Percentiles rank a stretch among this genome's conserved stretches.
Evolutionary conservation across 2,329 filamentous ascomycete species (phyloP).

Genomic region (Pezicula neosporulosa): DNA sequence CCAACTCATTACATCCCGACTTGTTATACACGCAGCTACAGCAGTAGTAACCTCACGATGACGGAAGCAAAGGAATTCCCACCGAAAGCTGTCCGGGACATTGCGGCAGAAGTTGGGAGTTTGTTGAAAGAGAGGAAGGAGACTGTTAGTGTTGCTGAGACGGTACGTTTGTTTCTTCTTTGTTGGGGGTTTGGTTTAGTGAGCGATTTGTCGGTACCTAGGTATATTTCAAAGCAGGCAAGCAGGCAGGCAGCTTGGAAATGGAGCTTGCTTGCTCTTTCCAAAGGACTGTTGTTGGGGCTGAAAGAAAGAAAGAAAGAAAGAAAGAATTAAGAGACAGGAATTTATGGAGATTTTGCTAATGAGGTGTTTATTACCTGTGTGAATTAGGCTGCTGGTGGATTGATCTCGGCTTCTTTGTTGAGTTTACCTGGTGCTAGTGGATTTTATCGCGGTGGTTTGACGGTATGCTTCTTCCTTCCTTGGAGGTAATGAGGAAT

Average conservation of each 20-base stretch:
- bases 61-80: conserved; percentile 19
- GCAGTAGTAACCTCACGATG: neutral
- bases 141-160: conserved; percentile 59
- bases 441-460: conserved; percentile 56
- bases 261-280: no score
- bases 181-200: neutral
- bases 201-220: no score
- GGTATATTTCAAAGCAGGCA: no score
- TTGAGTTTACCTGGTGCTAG: conserved; percentile 57
- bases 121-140: conserved; percentile 52
- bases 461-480: conserved; percentile 38
- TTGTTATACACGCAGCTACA: conserved; percentile 6
- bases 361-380: no score
- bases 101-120: conserved; percentile 41
- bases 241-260: no score
- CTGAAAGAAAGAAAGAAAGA: no score
- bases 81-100: conserved; percentile 20
- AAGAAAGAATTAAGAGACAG: no score
- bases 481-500: no score
- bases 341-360: no score
- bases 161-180: conserved; percentile 34
- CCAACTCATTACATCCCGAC: no score
- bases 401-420: conserved; percentile 56
- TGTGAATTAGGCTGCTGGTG: conserved; percentile 50
- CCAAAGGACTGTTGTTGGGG: no score